Conservation (phyloP, 805 yeast genomes). For the Ogataea saltuana region DNA sequence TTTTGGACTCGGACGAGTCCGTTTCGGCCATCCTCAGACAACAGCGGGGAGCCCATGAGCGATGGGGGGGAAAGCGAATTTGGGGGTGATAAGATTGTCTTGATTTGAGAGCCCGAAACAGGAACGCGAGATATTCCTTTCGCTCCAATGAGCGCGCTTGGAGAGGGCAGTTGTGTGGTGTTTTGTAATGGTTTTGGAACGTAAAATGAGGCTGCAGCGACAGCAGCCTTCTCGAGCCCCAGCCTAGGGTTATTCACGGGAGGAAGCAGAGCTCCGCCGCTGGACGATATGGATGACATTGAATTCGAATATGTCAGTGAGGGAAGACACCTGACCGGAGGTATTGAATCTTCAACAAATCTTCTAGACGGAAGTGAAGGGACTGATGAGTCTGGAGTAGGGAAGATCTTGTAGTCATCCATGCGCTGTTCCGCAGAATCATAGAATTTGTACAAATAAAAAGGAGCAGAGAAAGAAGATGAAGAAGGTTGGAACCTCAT, state of each 20-base stretch:
- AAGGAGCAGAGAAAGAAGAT: slow-evolving; percentile 18
- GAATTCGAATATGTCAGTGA: slow-evolving; percentile 1
- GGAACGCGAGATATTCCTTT: slow-evolving; percentile 5
- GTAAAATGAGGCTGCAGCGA: not conserved
- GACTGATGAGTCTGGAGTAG: slow-evolving; percentile 16
- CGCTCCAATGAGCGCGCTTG: slow-evolving; percentile 1
- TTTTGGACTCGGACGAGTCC: not conserved
- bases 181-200: slow-evolving; percentile 3
- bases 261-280: slow-evolving; percentile 4
- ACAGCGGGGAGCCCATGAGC: slow-evolving; percentile 4
- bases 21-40: slow-evolving; percentile 2
- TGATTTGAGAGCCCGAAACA: not conserved
- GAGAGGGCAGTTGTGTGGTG: slow-evolving; percentile 1
- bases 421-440: slow-evolving; percentile 21
- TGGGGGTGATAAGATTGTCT: slow-evolving; percentile 3
- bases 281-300: not conserved
- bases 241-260: not conserved
- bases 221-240: slow-evolving; percentile 3
- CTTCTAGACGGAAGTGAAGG: slow-evolving; percentile 1
- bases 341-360: not conserved
- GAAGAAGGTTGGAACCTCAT: slow-evolving; percentile 4
- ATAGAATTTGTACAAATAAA: slow-evolving; percentile 26
- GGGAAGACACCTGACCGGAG: slow-evolving; percentile 4
- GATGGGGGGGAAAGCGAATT: slow-evolving; percentile 10
- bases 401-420: slow-evolving; percentile 28